Base-by-base conservation (phyloP, 2,329 filamentous ascomycete species). In the Diaporthe amygdali region DNA sequence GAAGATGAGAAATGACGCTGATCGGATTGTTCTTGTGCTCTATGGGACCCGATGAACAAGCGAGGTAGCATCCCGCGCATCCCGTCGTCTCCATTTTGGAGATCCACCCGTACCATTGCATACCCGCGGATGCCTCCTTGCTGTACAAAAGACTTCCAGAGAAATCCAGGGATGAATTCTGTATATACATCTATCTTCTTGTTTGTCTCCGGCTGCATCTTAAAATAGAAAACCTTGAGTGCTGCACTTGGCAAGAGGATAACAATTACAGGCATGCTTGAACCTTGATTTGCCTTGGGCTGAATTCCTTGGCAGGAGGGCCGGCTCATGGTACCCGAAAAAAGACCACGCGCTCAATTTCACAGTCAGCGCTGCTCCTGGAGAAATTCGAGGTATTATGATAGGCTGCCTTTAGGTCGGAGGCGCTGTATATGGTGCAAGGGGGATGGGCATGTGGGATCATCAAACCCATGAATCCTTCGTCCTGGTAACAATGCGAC, bases 11-110 rank as follows among this genome's bases (percentile, higher is more conserved):
- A 63, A 27, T 46, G 56, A 63, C 39, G 39, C 37, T 17, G 34
- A 27, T 47, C 39, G 56, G 56, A 63, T 41, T 47, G 56, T 63
- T 22, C 56, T 41, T 25, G 25, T 22, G 0, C 56, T 63, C 56
- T 32, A 25, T 27, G 56, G 56, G 22, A 46, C 55, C 44, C 55
- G 32, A 17, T 56, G 32, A 22, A 56, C 55, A 47, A 47, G 56
- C 39, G 56, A 63, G 56, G 56, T 63, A 47, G 41, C 39, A 63
- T 63, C 56, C 56, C 56, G 56, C 41, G 22, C 56, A 34, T 46
- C 39, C 56, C 56, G 56, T 17, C 30, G 39, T 61, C 55, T n/a
- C 55, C 55, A 61, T 61, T 44, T 61, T 61, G 55, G 37, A n/a
- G 55, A n/a, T 59, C 55, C 55, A 22, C 25, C n/a, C 55, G 32